Percentiles rank a stretch among this genome's conserved stretches.
phyloP scores from a whole-genome alignment of 164 flowering plant species.

The Stephania yunnanensis region DNA sequence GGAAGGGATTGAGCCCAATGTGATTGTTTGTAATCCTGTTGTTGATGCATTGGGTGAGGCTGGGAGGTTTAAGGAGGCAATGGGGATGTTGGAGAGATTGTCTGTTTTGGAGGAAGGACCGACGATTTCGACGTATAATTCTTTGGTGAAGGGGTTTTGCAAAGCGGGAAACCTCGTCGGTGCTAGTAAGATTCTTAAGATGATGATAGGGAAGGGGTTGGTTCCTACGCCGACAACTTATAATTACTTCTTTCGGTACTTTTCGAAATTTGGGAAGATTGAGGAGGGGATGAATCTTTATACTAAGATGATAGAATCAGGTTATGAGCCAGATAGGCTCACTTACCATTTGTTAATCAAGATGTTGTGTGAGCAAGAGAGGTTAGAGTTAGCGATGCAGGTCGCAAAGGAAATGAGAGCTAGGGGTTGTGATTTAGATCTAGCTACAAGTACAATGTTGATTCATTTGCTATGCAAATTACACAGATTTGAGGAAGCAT shows the following conservation, averaged over 20 bases:
- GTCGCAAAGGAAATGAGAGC: constrained; percentile 67
- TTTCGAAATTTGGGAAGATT: constrained; percentile 47
- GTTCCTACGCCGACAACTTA: constrained; percentile 76
- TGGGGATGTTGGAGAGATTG: constrained; percentile 41
- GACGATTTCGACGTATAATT: constrained; percentile 64
- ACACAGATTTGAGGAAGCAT: constrained; percentile 58
- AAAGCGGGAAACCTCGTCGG: constrained; percentile 25
- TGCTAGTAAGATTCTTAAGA: constrained; percentile 60
- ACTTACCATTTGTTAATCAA: constrained; percentile 69
- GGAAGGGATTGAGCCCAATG: constrained; percentile 56
- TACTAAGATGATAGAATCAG: constrained; percentile 67
- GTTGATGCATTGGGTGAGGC: constrained; percentile 75
- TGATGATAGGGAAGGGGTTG: constrained; percentile 54
- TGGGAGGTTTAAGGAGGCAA: constrained; percentile 63
- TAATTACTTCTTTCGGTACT: constrained; percentile 62
- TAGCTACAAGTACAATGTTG: constrained; percentile 67
- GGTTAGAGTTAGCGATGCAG: constrained; percentile 53
- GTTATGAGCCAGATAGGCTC: constrained; percentile 57
- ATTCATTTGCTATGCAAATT: constrained; percentile 64
- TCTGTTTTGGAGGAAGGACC: constrained; percentile 53
- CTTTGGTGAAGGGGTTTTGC: constrained; percentile 39
- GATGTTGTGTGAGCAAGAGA: constrained; percentile 66
- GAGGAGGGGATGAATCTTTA: constrained; percentile 74
- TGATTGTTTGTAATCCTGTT: constrained; percentile 59
- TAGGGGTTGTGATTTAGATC: constrained; percentile 62